Conservation (phyloP, 2,329 filamentous ascomycete genomes). For the Trichoderma asperellum region DNA sequence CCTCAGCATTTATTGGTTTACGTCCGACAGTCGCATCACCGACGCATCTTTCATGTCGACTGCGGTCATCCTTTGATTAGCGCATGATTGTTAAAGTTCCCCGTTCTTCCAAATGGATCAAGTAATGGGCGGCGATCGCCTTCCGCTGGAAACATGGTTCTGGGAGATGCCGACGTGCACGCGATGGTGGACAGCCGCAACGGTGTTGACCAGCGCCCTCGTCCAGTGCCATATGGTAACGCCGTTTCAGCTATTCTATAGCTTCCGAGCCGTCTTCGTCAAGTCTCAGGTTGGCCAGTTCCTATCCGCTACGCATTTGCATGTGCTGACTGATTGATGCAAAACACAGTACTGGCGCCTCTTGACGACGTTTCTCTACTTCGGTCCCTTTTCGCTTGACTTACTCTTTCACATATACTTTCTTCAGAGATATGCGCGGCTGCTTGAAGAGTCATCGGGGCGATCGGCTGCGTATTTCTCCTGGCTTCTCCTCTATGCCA, state of each 20-base stretch:
- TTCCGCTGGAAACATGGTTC: slow-evolving; percentile 96
- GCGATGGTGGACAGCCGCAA: slow-evolving; percentile 94
- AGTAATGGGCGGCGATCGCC: slow-evolving; percentile 62
- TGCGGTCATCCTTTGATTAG: neutral
- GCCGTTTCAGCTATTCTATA: slow-evolving; percentile 96
- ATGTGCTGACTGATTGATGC: slow-evolving; percentile 26
- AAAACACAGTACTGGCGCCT: slow-evolving; percentile 84
- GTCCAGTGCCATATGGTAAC: slow-evolving; percentile 93
- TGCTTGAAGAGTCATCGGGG: slow-evolving; percentile 93
- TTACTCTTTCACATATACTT: slow-evolving; percentile 98
- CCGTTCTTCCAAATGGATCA: slow-evolving; percentile 54
- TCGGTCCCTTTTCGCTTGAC: slow-evolving; percentile 90
- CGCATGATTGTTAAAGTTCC: neutral
- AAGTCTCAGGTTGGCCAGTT: slow-evolving; percentile 77
- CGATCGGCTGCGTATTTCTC: slow-evolving; percentile 91
- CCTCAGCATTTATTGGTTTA: slow-evolving; percentile 3
- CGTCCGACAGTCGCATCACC: neutral
- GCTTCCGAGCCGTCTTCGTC: slow-evolving; percentile 85
- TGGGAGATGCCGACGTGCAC: slow-evolving; percentile 98
- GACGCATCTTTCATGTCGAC: neutral
- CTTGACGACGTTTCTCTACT: slow-evolving; percentile 96
- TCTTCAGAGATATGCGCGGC: slow-evolving; percentile 90
- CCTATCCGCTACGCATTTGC: slow-evolving; percentile 4
- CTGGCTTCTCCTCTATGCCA: slow-evolving; percentile 89
- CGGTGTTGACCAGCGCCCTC: slow-evolving; percentile 81